Percentiles rank a stretch among this genome's conserved stretches.
Conservation (phyloP, 2,329 filamentous ascomycete genomes). For the Setomelanomma holmii region DNA sequence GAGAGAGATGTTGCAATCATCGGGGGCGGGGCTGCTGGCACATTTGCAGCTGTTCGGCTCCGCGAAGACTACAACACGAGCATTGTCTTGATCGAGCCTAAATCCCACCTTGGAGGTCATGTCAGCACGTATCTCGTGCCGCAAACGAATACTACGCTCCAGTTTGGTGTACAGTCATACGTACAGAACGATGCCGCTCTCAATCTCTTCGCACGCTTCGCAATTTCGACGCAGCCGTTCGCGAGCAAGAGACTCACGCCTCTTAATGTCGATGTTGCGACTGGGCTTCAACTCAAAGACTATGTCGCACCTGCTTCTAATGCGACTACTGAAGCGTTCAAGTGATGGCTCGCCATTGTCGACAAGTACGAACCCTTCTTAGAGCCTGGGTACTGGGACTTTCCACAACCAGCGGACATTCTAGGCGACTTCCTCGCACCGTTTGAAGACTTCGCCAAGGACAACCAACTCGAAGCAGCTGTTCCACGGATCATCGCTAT, state of each 20-base stretch:
- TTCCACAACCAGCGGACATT: constrained; percentile 46
- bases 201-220: constrained; percentile 56
- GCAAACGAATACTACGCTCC: constrained; percentile 37
- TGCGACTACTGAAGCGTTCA: constrained; percentile 24
- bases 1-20: constrained; percentile 49
- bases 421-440: constrained; percentile 58
- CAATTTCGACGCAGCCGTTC: constrained; percentile 33
- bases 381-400: constrained; percentile 32
- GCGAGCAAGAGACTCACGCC: constrained; percentile 12
- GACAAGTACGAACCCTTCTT: constrained; percentile 23
- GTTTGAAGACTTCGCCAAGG: constrained; percentile 58
- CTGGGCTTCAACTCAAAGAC: constrained; percentile 23
- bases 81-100: constrained; percentile 53
- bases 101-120: constrained; percentile 56
- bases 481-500: constrained; percentile 24
- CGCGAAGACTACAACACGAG: constrained; percentile 48
- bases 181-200: constrained; percentile 51
- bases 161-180: constrained; percentile 52
- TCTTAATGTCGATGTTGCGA: constrained; percentile 42
- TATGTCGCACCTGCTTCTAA: constrained; percentile 21
- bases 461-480: constrained; percentile 43
- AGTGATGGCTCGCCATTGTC: constrained; percentile 23
- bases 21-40: constrained; percentile 54
- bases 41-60: constrained; percentile 54
- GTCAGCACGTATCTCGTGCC: constrained; percentile 56